A percentile compares a stretch with the other conserved stretches of the same genome.
Conservation (phyloP, 2,329 filamentous ascomycete species). For the Colletotrichum sp. region DNA sequence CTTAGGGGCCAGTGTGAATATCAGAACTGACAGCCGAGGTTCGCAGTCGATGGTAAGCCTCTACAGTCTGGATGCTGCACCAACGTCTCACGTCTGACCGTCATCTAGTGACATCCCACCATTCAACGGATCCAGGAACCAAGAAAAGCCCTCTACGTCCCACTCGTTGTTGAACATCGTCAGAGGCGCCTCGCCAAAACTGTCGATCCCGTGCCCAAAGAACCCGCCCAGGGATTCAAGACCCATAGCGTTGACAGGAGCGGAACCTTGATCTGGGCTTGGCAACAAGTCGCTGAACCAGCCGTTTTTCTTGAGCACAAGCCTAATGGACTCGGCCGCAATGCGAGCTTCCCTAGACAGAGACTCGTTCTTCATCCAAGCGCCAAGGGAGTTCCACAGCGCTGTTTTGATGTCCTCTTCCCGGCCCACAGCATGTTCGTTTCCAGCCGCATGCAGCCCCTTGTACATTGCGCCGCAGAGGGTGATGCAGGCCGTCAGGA, state of each 20-base stretch:
- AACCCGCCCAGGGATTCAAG: neutral
- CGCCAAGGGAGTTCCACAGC: neutral
- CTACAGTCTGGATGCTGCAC: too few species aligned
- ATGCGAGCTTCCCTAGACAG: neutral
- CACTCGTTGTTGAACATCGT: neutral
- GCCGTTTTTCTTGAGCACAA: neutral
- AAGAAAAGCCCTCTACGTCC: neutral
- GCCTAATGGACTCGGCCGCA: neutral
- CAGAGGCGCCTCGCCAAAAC: neutral
- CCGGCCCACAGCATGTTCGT: neutral
- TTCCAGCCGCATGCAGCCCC: neutral
- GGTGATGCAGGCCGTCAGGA: slow-evolving; percentile 26
- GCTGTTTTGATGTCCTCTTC: neutral
- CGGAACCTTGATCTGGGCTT: neutral
- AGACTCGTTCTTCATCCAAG: neutral
- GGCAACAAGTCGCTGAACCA: neutral
- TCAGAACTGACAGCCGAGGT: too few species aligned
- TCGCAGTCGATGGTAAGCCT: too few species aligned
- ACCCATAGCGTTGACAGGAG: neutral
- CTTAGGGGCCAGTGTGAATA: too few species aligned
- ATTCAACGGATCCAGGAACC: neutral
- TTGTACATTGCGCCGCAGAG: slow-evolving; percentile 14
- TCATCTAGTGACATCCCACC: neutral
- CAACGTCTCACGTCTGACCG: neutral
- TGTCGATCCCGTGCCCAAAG: neutral